Base-by-base conservation (phyloP, 345 rosid genomes). In the Eucalyptus regnans region DNA sequence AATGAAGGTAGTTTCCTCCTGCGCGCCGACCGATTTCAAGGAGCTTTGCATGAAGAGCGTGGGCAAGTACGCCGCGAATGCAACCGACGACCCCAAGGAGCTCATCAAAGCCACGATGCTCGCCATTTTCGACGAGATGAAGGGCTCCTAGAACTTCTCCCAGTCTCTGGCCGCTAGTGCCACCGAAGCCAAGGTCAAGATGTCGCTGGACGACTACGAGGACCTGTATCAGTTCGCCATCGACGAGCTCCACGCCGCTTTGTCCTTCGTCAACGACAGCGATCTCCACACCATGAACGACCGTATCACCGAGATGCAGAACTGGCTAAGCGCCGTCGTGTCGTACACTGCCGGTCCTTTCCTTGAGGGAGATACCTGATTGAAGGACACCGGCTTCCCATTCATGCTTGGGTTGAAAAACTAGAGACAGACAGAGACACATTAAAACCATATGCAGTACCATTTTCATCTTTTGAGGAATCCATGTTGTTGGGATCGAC, bases 261-360 rank as follows among this genome's bases (percentile, higher is more conserved):
- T 91, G n/a, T 87, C 92, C 14, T 86, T 49, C 4, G 90, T 95
- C 3, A 90, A 88, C 4, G 88, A 89, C 8, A 88, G 79, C 79
- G 44, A 91, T 10, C 10, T 90, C 15, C 62, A 79, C 81, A 62
- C 44, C 50, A 41, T 91, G 54, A 27, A 33, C 41, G 88, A 88
- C 31, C 86, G 89, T 0, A 43, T 88, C 4, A 60, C 83, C 7
- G 93, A 92, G 85, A 76, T 93, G 20, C 90, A 90, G 89, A 89
- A 91, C 68, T 92, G 93, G 98, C 86, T 97, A 68, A 95, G 93
- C 64, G 92, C 96, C 9, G 96, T 96, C 54, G 88, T 95, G 87
- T 91, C 95, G 1, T 95, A 87, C 93, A 93, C 96, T 1, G 93
- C 86, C 7, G 91, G 91, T 27, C n/a, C 88, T 31, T 94, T 94